Percentiles rank a stretch among this genome's conserved stretches.
These are phyloP conservation scores for Rosa multiflora DNA, from an alignment of 306 rosid genomes.

Conservation along the genomic window DNA sequence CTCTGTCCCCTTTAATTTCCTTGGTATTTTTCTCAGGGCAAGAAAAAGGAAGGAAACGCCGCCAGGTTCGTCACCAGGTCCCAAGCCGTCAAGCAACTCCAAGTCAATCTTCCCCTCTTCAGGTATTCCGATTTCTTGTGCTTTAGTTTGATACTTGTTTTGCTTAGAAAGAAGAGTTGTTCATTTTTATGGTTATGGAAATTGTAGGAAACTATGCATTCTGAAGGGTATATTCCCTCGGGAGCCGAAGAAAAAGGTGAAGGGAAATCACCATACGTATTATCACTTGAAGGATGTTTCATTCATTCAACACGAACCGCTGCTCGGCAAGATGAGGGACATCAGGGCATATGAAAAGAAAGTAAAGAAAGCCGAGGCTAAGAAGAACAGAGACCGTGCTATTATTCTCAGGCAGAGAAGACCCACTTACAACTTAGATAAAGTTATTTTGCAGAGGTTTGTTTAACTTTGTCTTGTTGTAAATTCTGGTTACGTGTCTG, in stretches of 20 bases:
- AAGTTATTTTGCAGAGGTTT: conserved; percentile 75
- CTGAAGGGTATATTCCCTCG: conserved; percentile 88
- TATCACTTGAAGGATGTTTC: conserved; percentile 88
- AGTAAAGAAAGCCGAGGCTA: conserved; percentile 80
- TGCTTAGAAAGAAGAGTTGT: neutral
- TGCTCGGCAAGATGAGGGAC: conserved; percentile 67
- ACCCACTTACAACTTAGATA: conserved; percentile 64
- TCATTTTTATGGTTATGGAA: conserved; percentile 11
- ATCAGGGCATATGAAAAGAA: conserved; percentile 69
- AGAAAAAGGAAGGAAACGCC: conserved; percentile 97
- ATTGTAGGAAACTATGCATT: conserved; percentile 76
- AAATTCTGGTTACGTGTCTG: neutral
- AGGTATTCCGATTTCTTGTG: conserved; percentile 36
- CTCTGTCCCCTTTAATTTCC: neutral
- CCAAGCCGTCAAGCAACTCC: conserved; percentile 83
- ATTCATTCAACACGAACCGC: conserved; percentile 90
- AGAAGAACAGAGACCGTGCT: conserved; percentile 76
- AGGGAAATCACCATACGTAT: conserved; percentile 87
- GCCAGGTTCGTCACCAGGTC: conserved; percentile 82
- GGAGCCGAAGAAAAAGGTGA: conserved; percentile 94
- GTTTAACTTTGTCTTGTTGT: neutral
- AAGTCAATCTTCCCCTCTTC: conserved; percentile 76
- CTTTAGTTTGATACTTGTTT: neutral
- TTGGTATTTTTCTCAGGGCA: conserved; percentile 48
- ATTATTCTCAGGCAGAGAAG: conserved; percentile 42